These are phyloP conservation scores for Rhododendron williamsianum DNA, from an alignment of 148 eudicot genomes.

Conservation along the genomic window DNA sequence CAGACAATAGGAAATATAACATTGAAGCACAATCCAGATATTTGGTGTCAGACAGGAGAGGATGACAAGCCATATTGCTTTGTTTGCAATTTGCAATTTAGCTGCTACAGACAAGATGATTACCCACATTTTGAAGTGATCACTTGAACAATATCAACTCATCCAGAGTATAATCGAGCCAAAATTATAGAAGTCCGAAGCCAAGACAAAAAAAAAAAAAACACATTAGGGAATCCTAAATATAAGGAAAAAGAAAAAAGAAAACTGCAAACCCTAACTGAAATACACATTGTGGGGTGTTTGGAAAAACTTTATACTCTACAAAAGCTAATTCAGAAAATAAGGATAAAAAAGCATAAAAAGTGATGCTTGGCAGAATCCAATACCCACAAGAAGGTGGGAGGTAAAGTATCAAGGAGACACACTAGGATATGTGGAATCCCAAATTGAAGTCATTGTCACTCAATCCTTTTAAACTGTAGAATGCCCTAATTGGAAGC, in stretches of 20 bases:
- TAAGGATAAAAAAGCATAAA: not conserved
- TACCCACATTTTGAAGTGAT: not conserved
- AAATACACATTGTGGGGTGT: not conserved
- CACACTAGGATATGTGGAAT: not conserved
- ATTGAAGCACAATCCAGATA: not conserved
- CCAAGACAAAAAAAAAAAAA: not conserved
- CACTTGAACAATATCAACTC: not conserved
- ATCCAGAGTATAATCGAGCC: not conserved
- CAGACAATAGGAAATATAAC: not conserved
- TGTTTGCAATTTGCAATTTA: not conserved
- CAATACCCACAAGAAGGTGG: not conserved
- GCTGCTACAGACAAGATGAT: not conserved
- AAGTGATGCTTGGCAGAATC: not conserved
- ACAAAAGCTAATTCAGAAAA: not conserved
- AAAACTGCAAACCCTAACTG: not conserved
- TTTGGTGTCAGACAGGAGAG: not conserved
- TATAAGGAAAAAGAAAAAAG: not conserved
- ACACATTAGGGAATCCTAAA: not conserved
- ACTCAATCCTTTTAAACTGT: not conserved
- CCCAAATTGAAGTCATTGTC: not conserved
- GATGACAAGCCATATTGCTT: not conserved
- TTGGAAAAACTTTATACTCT: not conserved
- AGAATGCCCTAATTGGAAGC: not conserved
- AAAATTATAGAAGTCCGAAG: not conserved
- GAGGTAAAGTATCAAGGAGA: not conserved